Conservation (phyloP, 2,329 filamentous ascomycete genomes). For the Xylogone sp. region DNA sequence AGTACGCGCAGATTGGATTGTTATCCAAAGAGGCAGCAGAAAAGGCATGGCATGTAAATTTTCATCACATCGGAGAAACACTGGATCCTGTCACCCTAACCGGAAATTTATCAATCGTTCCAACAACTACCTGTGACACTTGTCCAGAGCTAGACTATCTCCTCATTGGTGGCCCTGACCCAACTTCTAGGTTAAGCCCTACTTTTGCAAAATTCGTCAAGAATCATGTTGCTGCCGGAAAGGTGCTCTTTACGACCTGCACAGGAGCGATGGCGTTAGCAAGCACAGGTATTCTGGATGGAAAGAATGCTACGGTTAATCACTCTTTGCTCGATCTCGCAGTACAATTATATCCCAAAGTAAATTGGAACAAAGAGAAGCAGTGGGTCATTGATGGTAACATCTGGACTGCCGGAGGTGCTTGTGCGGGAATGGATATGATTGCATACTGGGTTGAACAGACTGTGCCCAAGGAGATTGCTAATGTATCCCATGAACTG, state of each 20-base stretch:
- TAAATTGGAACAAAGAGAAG: slow-evolving; percentile 39
- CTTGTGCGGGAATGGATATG: slow-evolving; percentile 40
- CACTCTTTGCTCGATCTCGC: slow-evolving; percentile 28
- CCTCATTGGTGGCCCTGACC: slow-evolving; percentile 31
- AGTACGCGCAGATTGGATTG: background rate
- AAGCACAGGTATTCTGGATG: slow-evolving; percentile 35
- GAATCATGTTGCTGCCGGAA: slow-evolving; percentile 32
- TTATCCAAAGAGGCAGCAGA: slow-evolving; percentile 11
- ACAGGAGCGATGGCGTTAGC: slow-evolving; percentile 32
- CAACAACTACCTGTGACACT: slow-evolving; percentile 29
- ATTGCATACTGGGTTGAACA: slow-evolving; percentile 21
- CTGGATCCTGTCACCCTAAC: slow-evolving; percentile 23
- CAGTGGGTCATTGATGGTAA: slow-evolving; percentile 43
- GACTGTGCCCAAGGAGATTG: slow-evolving; percentile 18
- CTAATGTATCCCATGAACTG: slow-evolving; percentile 2
- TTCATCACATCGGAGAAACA: slow-evolving; percentile 33
- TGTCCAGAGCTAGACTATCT: slow-evolving; percentile 35
- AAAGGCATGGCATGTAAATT: slow-evolving; percentile 25
- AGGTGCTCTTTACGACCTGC: slow-evolving; percentile 33
- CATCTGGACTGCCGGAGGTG: slow-evolving; percentile 43
- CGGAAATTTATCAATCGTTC: slow-evolving; percentile 20
- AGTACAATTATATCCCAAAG: slow-evolving; percentile 31
- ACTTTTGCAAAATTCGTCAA: slow-evolving; percentile 30
- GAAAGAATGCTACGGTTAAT: slow-evolving; percentile 39
- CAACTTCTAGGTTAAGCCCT: slow-evolving; percentile 25